phyloP scores from a whole-genome alignment of 345 rosid genomes.

The Linum lewisii region DNA sequence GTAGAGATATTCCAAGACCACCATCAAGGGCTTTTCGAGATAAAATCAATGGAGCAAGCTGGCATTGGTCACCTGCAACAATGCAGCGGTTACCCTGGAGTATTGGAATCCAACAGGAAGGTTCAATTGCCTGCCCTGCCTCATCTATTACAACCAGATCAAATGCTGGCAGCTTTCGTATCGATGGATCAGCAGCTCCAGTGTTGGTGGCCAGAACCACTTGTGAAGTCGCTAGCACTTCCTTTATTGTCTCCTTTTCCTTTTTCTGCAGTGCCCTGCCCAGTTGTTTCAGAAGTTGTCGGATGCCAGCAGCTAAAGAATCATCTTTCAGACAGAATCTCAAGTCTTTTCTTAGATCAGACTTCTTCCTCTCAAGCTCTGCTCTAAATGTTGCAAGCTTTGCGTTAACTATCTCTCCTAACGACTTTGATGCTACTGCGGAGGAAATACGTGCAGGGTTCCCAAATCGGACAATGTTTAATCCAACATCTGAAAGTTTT shows the following conservation, averaged over 20 bases:
- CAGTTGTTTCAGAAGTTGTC: slow-evolving; percentile 91
- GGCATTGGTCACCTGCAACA: slow-evolving; percentile 90
- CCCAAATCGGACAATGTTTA: slow-evolving; percentile 80
- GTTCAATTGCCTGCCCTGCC: slow-evolving; percentile 96
- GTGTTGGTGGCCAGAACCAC: slow-evolving; percentile 92
- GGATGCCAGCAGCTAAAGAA: slow-evolving; percentile 90
- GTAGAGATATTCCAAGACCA: slow-evolving; percentile 77
- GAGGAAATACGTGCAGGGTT: slow-evolving; percentile 92
- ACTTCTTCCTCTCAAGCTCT: slow-evolving; percentile 79
- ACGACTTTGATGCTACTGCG: slow-evolving; percentile 74
- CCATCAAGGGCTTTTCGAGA: slow-evolving; percentile 86
- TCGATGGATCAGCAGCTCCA: slow-evolving; percentile 89
- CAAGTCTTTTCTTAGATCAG: slow-evolving; percentile 80
- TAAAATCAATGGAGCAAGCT: slow-evolving; percentile 86
- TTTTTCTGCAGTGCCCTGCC: slow-evolving; percentile 77
- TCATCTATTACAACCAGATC: slow-evolving; percentile 94
- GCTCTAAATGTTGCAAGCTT: slow-evolving; percentile 52
- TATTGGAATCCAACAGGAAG: slow-evolving; percentile 91
- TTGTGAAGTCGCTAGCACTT: slow-evolving; percentile 66
- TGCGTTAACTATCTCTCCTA: slow-evolving; percentile 70
- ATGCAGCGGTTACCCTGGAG: slow-evolving; percentile 88
- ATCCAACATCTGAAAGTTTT: slow-evolving; percentile 57
- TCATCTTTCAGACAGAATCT: slow-evolving; percentile 76
- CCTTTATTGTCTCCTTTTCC: slow-evolving; percentile 83
- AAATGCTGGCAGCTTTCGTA: slow-evolving; percentile 63